Conservation (phyloP, 371 early-diverging fungal species). For the Mucor racemosus region DNA sequence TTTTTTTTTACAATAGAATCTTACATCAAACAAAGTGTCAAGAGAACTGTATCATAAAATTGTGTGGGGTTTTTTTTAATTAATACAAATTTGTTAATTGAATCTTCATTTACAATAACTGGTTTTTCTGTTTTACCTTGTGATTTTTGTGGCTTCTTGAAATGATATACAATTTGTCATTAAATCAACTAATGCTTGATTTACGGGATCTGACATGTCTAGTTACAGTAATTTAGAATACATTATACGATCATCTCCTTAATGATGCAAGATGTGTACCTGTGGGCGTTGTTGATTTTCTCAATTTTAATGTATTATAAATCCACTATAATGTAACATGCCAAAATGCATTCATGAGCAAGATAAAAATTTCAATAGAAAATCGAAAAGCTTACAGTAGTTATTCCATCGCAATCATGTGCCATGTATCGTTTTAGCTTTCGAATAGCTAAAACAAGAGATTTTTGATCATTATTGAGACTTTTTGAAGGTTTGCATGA, state of each 20-base stretch:
- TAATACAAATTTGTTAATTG: background rate
- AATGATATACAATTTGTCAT: conserved; percentile 37
- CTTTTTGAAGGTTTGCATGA: conserved; percentile 10
- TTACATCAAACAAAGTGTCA: conserved; percentile 26
- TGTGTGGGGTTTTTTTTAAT: conserved; percentile 8
- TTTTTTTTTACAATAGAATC: background rate
- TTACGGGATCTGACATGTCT: conserved; percentile 36
- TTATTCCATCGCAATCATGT: background rate
- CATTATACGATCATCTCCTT: background rate
- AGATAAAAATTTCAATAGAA: background rate
- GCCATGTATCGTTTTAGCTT: conserved; percentile 29
- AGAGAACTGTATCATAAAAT: conserved; percentile 13
- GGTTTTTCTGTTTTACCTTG: conserved; percentile 28
- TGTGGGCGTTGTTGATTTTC: conserved; percentile 13
- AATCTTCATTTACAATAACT: background rate
- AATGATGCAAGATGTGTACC: background rate
- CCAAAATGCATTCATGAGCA: background rate
- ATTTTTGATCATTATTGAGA: conserved; percentile 19
- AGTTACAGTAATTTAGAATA: conserved; percentile 6
- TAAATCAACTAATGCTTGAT: conserved; percentile 34
- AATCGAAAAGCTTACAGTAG: background rate
- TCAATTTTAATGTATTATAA: conserved; percentile 19
- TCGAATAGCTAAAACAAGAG: conserved; percentile 25
- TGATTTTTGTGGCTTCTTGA: conserved; percentile 32
- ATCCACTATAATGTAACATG: conserved; percentile 17